These are phyloP conservation scores for Pseudopithomyces chartarum DNA, from an alignment of 2,329 filamentous ascomycete species.

Conservation along the genomic window DNA sequence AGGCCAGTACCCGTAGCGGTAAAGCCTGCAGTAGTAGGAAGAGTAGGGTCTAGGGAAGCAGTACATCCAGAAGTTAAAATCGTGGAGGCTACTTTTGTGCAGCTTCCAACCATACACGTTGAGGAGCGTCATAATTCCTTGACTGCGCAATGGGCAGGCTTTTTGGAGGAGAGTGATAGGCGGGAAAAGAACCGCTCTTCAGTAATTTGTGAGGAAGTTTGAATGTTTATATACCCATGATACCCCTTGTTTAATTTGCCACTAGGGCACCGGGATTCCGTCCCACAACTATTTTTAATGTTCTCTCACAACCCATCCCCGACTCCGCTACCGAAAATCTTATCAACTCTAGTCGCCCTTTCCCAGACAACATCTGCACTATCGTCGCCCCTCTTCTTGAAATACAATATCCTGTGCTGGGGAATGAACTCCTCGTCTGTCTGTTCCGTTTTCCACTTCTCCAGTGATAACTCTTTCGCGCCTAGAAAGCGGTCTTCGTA, in stretches of 20 bases:
- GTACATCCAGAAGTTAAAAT: not conserved
- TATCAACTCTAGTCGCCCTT: slow-evolving; percentile 52
- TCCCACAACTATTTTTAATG: not conserved
- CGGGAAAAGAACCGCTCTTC: not conserved
- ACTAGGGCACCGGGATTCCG: not conserved
- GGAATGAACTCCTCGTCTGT: slow-evolving; percentile 64
- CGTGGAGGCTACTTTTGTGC: not conserved
- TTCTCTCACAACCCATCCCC: not conserved
- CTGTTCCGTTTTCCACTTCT: slow-evolving; percentile 58
- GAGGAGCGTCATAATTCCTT: slow-evolving; percentile 5
- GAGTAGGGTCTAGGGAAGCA: too few relatives aligned
- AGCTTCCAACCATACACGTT: slow-evolving; percentile 2
- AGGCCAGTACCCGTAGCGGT: not conserved
- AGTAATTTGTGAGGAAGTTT: not conserved
- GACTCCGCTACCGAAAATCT: slow-evolving; percentile 53
- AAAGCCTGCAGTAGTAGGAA: not conserved
- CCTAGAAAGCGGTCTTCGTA: slow-evolving; percentile 61
- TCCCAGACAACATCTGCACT: slow-evolving; percentile 55
- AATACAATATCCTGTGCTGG: slow-evolving; percentile 58
- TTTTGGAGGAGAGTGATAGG: slow-evolving; percentile 1
- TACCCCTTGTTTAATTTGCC: too few relatives aligned
- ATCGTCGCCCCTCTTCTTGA: slow-evolving; percentile 47
- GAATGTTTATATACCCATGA: not conserved
- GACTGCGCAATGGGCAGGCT: slow-evolving; percentile 3
- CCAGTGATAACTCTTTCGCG: slow-evolving; percentile 53